These are phyloP conservation scores for Naganishia vishniacii DNA, from an alignment of 768 basidiomycete genomes.

Conservation along the genomic window DNA sequence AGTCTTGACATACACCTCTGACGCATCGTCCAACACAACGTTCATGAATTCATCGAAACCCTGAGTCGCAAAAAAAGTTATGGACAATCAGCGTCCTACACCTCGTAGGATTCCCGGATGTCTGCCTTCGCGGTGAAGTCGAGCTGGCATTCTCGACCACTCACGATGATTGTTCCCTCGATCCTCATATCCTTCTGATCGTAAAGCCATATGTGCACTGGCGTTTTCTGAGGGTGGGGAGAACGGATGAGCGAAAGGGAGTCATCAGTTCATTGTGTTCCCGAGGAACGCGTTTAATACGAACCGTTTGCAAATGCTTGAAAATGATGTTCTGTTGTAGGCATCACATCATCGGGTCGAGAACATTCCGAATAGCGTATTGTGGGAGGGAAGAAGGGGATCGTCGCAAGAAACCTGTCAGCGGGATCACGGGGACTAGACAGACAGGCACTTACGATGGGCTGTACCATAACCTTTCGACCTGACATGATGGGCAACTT, in stretches of 20 bases:
- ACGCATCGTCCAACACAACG: constrained; percentile 85
- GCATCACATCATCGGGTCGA: constrained; percentile 20
- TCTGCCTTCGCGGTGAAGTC: no score
- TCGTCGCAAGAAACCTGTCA: neutral
- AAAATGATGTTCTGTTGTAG: constrained; percentile 83
- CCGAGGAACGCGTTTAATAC: constrained; percentile 21
- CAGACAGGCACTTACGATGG: constrained; percentile 63
- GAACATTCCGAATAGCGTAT: constrained; percentile 38
- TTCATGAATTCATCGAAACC: constrained; percentile 99
- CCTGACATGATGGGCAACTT: constrained; percentile 65
- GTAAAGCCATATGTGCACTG: constrained; percentile 89
- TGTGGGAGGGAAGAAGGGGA: constrained; percentile 32
- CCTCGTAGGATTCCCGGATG: no score
- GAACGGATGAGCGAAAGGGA: no score
- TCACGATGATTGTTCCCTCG: constrained; percentile 87
- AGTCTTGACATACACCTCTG: constrained; percentile 79
- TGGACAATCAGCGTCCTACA: neutral
- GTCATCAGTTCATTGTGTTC: no score
- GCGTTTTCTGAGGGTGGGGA: constrained; percentile 62
- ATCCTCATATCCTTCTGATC: constrained; percentile 96
- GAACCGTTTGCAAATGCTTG: constrained; percentile 87
- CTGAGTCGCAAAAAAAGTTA: constrained; percentile 51
- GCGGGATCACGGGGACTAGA: neutral
- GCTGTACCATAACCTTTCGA: constrained; percentile 97
- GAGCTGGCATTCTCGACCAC: no score